A percentile compares a stretch with the other conserved stretches of the same genome.
phyloP scores from a whole-genome alignment of 2,329 filamentous ascomycete genomes.

The Hawksworthiomyces lignivorus region DNA sequence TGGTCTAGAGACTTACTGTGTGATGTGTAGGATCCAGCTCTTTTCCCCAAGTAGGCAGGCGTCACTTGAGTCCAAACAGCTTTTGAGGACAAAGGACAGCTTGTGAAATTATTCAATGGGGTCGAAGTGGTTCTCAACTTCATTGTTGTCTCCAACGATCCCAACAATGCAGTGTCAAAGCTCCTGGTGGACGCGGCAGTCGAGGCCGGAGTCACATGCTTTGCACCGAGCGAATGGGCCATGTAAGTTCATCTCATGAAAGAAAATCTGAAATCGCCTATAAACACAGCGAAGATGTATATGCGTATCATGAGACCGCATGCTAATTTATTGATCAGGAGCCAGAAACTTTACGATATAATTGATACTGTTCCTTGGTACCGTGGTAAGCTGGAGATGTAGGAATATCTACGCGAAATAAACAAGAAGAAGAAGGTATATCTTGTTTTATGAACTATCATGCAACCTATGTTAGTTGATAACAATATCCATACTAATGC shows the following conservation, averaged over 20 bases:
- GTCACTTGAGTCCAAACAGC: slow-evolving; percentile 6
- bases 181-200: slow-evolving; percentile 52
- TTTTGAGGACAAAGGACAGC: slow-evolving; percentile 10
- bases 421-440: slow-evolving; percentile 38
- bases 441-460: not conserved
- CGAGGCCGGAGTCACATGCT: slow-evolving; percentile 50
- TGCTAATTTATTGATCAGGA: no score
- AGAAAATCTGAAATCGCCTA: no score
- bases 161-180: not conserved
- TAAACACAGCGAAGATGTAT: no score
- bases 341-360: slow-evolving; percentile 3
- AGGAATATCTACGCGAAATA: slow-evolving; percentile 41
- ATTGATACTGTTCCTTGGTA: slow-evolving; percentile 38
- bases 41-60: slow-evolving; percentile 2
- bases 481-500: no score
- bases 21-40: slow-evolving; percentile 5
- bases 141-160: slow-evolving; percentile 7
- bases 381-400: slow-evolving; percentile 40
- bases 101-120: slow-evolving; percentile 5
- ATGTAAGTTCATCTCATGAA: no score
- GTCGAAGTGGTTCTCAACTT: slow-evolving; percentile 9
- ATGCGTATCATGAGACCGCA: no score
- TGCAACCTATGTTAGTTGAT: no score
- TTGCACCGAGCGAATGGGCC: slow-evolving; percentile 53
- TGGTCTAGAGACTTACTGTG: no score